These are phyloP conservation scores for Diplodia intermedia DNA, from an alignment of 2,329 filamentous ascomycete genomes.

Conservation along the genomic window DNA sequence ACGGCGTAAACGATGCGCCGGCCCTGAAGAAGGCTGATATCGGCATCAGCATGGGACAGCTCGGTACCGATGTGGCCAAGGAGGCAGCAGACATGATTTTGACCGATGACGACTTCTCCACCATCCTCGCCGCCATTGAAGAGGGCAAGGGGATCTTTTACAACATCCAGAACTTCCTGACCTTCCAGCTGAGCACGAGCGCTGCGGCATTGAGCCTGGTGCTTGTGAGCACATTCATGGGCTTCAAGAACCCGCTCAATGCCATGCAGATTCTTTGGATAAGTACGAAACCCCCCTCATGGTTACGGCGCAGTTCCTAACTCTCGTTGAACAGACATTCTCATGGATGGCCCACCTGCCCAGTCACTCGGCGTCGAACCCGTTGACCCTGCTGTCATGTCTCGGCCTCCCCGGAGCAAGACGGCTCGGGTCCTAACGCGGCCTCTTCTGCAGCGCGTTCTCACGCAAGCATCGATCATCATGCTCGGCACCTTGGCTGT, in stretches of 20 bases:
- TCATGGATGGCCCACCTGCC: conserved; percentile 98
- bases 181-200: conserved; percentile 96
- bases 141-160: conserved; percentile 99
- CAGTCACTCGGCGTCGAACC: conserved; percentile 96
- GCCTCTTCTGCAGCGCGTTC: conserved; percentile 79
- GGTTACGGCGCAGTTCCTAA: conserved; percentile 38
- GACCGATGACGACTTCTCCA: conserved; percentile 87
- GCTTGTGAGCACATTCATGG: conserved; percentile 87
- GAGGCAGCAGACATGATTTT: conserved; percentile 94
- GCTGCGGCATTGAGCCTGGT: conserved; percentile 92
- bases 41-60: conserved; percentile 93
- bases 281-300: conserved; percentile 67
- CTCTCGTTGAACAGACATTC: conserved; percentile 72
- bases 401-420: conserved; percentile 82
- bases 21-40: conserved; percentile 97
- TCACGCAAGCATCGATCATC: conserved; percentile 87
- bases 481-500: conserved; percentile 91
- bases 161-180: conserved; percentile 99
- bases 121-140: conserved; percentile 93
- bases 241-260: conserved; percentile 94
- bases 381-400: conserved; percentile 94
- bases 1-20: conserved; percentile 96
- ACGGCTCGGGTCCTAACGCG: conserved; percentile 90
- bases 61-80: conserved; percentile 97
- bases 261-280: conserved; percentile 99